phyloP scores from a whole-genome alignment of 1,284 basidiomycete species.

The Puccinia brachypodii region DNA sequence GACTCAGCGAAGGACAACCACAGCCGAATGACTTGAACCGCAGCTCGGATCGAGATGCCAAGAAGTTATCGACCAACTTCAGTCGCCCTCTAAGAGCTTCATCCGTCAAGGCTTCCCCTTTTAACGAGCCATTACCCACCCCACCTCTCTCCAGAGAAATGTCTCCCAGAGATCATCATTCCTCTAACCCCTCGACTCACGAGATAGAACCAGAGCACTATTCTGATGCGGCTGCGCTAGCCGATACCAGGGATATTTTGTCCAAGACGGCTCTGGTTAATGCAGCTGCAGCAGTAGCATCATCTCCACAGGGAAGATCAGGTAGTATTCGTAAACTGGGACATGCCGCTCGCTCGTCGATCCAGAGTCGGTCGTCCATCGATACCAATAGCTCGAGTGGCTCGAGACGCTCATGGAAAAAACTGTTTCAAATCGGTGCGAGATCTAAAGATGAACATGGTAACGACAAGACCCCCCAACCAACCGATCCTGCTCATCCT shows the following conservation, averaged over 20 bases:
- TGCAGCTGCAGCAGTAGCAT: neutral
- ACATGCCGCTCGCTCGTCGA: slow-evolving; percentile 10
- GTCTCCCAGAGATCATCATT: neutral
- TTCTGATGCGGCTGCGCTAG: neutral
- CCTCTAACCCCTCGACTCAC: neutral
- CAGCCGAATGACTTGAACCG: neutral
- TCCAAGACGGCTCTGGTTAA: neutral
- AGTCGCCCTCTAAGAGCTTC: slow-evolving; percentile 9
- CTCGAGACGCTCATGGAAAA: slow-evolving; percentile 29
- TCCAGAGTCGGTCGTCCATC: slow-evolving; percentile 5
- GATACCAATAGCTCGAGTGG: slow-evolving; percentile 37
- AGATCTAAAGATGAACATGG: neutral
- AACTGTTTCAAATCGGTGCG: slow-evolving; percentile 1
- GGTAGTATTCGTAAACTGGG: neutral
- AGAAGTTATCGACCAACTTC: slow-evolving; percentile 19
- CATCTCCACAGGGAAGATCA: neutral
- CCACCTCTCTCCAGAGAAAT: slow-evolving; percentile 14
- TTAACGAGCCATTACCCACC: neutral
- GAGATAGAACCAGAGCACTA: neutral
- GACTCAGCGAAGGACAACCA: neutral
- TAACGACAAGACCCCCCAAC: neutral
- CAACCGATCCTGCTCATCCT: neutral
- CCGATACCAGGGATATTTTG: neutral
- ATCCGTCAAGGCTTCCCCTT: neutral
- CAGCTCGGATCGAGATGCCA: neutral